Evolutionary conservation across 164 flowering plant genomes (phyloP), one percentile per base, ranked within the genome.

Genomic region (Tinospora cordifolia): DNA sequence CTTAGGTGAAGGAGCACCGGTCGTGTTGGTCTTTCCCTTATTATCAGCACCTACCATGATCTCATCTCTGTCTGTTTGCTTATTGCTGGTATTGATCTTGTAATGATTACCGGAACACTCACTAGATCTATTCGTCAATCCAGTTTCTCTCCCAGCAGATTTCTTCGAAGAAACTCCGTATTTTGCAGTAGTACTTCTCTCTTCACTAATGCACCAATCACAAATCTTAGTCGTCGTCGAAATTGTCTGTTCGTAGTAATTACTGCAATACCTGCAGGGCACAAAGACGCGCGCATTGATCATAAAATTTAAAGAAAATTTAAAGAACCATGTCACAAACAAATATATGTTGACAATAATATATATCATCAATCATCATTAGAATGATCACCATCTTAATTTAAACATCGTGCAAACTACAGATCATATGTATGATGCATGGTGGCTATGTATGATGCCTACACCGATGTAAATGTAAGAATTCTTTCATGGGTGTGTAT

Each of bases 121-220:
- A 17, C 85, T 83, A 27, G 83, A 72, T 74, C 54, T 80, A 11
- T 41, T 11, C 6, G 69, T 72, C 38, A 12, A 44, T 27, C 79
- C 84, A 1, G 24, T 7, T 40, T 69, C 65, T 24, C 15, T 39
- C 21, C 68, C 68, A 8, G 30, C 27, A 25, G 30, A 65, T 64
- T 65, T 72, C 69, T 40, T 72, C 25, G 74, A 75, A 17, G 80
- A 72, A 0, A 72, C 60, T 74, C 66, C 4, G 82, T 81, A 13
- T 81, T 30, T 75, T 65, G 34, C 70, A n/a, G n/a, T n/a, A n/a
- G n/a, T n/a, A 46, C 8, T 82, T 62, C 76, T 84, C 54, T 77
- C 87, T 74, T 92, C 96, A 63, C 86, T 82, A 69, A 79, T 81
- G 80, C 99, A 95, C 98, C 98, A 95, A 70, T 95, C 94, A 22